Evolutionary conservation across 148 eudicot genomes (phyloP).

Genomic region (Nyssa sinensis): DNA sequence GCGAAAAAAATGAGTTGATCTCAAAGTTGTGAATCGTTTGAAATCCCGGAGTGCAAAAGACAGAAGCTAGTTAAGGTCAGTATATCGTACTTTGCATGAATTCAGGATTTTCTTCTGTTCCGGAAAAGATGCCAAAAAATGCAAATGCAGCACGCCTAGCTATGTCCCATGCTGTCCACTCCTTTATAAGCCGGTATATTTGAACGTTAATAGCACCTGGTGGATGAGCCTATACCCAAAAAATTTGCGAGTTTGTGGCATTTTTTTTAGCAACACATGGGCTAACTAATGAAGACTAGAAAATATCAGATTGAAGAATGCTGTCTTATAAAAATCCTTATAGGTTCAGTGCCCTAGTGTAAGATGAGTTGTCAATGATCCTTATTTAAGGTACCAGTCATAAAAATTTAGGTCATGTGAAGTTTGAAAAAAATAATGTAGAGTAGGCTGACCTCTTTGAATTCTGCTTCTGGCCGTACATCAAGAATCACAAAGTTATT

Average conservation of each 20-base stretch:
- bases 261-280: background rate
- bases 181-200: conserved; percentile 94
- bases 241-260: background rate
- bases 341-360: too few species aligned
- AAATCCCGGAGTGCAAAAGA: background rate
- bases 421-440: background rate
- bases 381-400: background rate
- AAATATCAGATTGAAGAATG: background rate
- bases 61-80: background rate
- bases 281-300: background rate
- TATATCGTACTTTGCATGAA: conserved; percentile 62
- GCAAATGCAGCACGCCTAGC: conserved; percentile 98
- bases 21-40: background rate
- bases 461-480: conserved; percentile 95
- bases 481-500: conserved; percentile 93
- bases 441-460: conserved; percentile 61
- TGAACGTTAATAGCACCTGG: conserved; percentile 92
- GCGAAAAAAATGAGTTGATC: conserved; percentile 19
- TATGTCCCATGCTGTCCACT: conserved; percentile 99
- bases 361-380: background rate
- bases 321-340: background rate
- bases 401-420: background rate
- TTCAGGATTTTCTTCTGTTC: conserved; percentile 98
- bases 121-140: conserved; percentile 91
- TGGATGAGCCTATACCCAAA: conserved; percentile 71